A percentile compares a stretch with the other conserved stretches of the same genome.
Evolutionary conservation across 768 basidiomycete species (phyloP).

Genomic region (Leccinum subgranulosum): DNA sequence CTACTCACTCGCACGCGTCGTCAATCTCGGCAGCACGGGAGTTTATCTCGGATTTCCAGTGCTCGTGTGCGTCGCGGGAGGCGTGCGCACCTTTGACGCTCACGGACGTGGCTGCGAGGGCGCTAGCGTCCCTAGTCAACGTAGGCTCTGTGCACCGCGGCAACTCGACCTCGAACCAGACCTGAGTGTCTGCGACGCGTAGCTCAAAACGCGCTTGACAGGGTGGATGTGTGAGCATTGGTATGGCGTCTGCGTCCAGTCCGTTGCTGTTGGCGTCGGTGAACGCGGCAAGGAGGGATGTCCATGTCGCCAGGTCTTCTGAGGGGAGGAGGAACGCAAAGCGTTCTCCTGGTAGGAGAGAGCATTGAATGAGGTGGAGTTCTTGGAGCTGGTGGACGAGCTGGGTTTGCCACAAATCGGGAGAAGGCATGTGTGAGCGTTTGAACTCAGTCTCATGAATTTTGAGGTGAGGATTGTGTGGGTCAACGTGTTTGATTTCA

Average conservation of each 20-base stretch:
- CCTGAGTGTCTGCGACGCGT: conserved; percentile 22
- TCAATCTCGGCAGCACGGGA: conserved; percentile 36
- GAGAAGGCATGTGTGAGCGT: neutral
- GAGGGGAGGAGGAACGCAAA: conserved; percentile 37
- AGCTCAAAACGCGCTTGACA: conserved; percentile 37
- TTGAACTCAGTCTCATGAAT: too few species aligned
- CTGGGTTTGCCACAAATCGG: neutral
- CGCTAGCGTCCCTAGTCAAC: neutral
- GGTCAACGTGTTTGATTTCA: neutral
- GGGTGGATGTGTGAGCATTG: neutral
- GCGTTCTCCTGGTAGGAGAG: conserved; percentile 60
- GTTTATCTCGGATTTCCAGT: conserved; percentile 42
- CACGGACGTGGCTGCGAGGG: conserved; percentile 18
- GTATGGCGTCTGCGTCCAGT: neutral
- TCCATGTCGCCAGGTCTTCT: conserved; percentile 37
- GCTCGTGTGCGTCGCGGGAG: conserved; percentile 45
- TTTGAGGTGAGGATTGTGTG: too few species aligned
- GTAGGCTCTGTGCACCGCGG: conserved; percentile 4
- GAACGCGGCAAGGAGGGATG: conserved; percentile 18
- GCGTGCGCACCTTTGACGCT: conserved; percentile 48
- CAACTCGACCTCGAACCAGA: conserved; percentile 38
- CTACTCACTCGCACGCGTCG: conserved; percentile 27
- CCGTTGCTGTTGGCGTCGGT: neutral
- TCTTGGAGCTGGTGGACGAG: conserved; percentile 41
- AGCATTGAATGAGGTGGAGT: conserved; percentile 56